These are phyloP conservation scores for Arachis monticola DNA, from an alignment of 331 rosid species.

Conservation along the genomic window DNA sequence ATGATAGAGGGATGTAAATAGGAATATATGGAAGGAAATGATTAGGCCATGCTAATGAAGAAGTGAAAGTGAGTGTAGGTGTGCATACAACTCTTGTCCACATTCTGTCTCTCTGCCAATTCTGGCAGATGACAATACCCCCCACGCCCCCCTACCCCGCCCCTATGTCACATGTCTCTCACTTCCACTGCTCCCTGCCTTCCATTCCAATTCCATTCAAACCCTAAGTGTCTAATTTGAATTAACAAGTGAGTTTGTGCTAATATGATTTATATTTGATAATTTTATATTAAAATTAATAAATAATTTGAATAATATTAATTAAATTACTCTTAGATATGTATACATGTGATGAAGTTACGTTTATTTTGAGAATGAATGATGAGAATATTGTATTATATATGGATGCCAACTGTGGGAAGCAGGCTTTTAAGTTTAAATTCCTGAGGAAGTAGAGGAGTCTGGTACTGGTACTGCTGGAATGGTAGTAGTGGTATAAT, in stretches of 20 bases:
- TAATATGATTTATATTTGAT: too few species aligned
- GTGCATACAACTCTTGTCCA: conserved; percentile 38
- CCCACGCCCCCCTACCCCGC: neutral
- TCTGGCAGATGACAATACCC: conserved; percentile 30
- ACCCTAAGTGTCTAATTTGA: too few species aligned
- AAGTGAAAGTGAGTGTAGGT: conserved; percentile 10
- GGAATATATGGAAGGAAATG: conserved; percentile 46
- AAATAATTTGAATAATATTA: too few species aligned
- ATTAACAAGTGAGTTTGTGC: too few species aligned
- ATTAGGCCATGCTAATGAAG: conserved; percentile 40
- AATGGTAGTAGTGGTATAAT: neutral
- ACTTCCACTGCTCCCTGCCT: too few species aligned
- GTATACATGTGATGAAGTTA: too few species aligned
- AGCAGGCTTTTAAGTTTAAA: conserved; percentile 5
- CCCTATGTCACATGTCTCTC: too few species aligned
- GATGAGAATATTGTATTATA: too few species aligned
- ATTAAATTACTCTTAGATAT: too few species aligned
- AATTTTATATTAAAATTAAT: too few species aligned
- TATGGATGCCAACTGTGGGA: conserved; percentile 20
- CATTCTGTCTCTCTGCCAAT: conserved; percentile 22
- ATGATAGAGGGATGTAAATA: neutral
- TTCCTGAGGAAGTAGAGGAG: neutral
- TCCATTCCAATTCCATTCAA: too few species aligned
- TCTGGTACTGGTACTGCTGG: neutral
- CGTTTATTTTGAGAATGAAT: too few species aligned